These are phyloP conservation scores for Chytriomyces confervae DNA, from an alignment of 192 early-diverging fungal species.

Conservation along the genomic window DNA sequence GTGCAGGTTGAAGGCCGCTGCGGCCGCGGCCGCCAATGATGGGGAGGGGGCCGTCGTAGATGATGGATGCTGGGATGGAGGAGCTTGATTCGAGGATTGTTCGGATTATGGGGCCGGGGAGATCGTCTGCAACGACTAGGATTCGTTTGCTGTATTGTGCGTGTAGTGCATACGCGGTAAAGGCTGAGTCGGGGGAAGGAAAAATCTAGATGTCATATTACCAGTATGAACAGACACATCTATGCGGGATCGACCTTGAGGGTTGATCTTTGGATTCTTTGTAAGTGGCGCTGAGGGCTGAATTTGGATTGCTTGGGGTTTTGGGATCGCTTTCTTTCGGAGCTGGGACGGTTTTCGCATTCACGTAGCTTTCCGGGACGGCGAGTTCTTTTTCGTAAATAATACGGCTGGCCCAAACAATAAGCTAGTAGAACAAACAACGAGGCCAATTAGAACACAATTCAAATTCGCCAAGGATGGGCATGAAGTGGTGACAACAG, in stretches of 20 bases:
- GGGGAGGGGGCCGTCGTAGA: conserved; percentile 30
- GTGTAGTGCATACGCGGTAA: background rate
- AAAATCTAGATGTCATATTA: background rate
- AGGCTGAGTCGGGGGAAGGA: background rate
- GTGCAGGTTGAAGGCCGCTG: conserved; percentile 32
- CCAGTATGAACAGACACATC: conserved; percentile 40
- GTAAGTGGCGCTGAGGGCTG: background rate
- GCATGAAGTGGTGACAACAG: background rate
- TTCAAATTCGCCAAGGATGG: background rate
- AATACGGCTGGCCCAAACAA: conserved; percentile 41
- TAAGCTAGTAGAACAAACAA: conserved; percentile 13
- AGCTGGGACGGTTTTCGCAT: background rate
- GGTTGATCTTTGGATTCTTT: background rate
- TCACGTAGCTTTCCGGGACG: conserved; percentile 22
- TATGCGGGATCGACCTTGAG: background rate
- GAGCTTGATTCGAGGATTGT: conserved; percentile 2
- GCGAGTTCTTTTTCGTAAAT: conserved; percentile 40
- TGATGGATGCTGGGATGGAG: conserved; percentile 14
- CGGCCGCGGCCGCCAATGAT: conserved; percentile 42
- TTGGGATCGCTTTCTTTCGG: conserved; percentile 10
- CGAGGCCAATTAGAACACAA: background rate
- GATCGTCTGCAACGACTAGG: conserved; percentile 30
- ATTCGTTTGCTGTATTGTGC: conserved; percentile 36
- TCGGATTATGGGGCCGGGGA: background rate
- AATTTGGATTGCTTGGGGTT: background rate